Base-by-base conservation (phyloP, 1,284 basidiomycete genomes). In the Hortiboletus rubellus region DNA sequence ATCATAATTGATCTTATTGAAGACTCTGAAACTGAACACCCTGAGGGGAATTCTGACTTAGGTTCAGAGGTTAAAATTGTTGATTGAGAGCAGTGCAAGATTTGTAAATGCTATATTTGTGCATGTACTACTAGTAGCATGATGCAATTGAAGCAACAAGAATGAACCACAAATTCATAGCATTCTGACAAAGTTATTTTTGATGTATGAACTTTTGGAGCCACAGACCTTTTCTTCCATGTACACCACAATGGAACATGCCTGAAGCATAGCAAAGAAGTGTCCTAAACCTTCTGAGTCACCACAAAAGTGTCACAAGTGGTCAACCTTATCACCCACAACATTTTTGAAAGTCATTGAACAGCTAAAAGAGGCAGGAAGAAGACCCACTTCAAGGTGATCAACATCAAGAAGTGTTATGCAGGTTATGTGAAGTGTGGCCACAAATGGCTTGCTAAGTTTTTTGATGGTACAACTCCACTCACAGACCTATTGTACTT, bases 351-450 rank as follows among this genome's bases (percentile, higher is more conserved):
- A n/a, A 18, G 36, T 38, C 37, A 38, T 38, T 9, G 37, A 38
- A n/a, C 37, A 38, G 37, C 49, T 46, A 7, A 59, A 58, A 12
- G 46, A 58, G 6, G 24, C 22, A 0, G 46, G 0, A 58, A 58
- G 10, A 38, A 52, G 10, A 24, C 46, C 6, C 51, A 58, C 51
- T 47, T 59, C 5, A 52, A 38, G 11, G 55, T 47, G 11, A 38
- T n/a, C 8, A 59, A 53, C 12, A 59, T 46, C 1, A 46, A 12
- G 12, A 34, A 24, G 3, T 58, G 46, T 24, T 59, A 59, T 33
- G 8, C 2, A 0, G 56, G 55, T 0, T 47, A 59, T n/a, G 36
- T 59, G 22, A 33, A 43, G 40, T 2, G 9, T 7, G 38, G 46
- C 17, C 17, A 14, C 7, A 7, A 37, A 17, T 47, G 22, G 46